phyloP scores from a whole-genome alignment of 2,329 filamentous ascomycete species.

The Biscogniauxia marginata region DNA sequence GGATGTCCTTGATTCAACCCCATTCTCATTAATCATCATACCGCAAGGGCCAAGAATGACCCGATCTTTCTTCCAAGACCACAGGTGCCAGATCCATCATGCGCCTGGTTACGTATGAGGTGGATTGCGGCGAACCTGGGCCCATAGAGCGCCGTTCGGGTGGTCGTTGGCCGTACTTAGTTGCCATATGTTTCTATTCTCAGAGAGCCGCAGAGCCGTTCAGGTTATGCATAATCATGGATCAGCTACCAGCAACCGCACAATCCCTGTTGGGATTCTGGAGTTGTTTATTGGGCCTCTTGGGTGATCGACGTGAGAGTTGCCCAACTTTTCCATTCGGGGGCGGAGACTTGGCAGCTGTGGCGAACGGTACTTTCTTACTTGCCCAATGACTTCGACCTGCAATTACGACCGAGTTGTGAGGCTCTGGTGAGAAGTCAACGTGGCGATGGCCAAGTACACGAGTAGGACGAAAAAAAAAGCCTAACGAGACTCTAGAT shows the following conservation, averaged over 20 bases:
- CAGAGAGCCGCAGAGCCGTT: neutral
- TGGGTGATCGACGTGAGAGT: neutral
- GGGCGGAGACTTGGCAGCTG: neutral
- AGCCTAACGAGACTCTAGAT: no score
- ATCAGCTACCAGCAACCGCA: neutral
- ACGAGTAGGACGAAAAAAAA: no score
- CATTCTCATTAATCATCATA: neutral
- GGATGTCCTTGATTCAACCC: neutral
- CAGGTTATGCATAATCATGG: neutral
- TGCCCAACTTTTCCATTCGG: neutral
- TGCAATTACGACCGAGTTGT: neutral
- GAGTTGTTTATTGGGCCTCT: neutral
- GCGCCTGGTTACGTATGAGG: neutral
- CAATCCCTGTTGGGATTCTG: neutral
- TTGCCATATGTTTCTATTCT: neutral
- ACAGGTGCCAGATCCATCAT: neutral
- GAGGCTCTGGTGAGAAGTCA: neutral
- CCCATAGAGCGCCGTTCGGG: neutral
- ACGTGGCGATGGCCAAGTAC: no score
- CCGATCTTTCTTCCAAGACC: neutral
- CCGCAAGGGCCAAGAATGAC: neutral
- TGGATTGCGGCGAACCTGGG: neutral
- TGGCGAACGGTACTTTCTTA: neutral
- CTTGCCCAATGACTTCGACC: neutral
- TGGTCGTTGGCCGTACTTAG: neutral